Conservation (phyloP, 352 stramenopile species). For the Thalassiosira mediterranea region DNA sequence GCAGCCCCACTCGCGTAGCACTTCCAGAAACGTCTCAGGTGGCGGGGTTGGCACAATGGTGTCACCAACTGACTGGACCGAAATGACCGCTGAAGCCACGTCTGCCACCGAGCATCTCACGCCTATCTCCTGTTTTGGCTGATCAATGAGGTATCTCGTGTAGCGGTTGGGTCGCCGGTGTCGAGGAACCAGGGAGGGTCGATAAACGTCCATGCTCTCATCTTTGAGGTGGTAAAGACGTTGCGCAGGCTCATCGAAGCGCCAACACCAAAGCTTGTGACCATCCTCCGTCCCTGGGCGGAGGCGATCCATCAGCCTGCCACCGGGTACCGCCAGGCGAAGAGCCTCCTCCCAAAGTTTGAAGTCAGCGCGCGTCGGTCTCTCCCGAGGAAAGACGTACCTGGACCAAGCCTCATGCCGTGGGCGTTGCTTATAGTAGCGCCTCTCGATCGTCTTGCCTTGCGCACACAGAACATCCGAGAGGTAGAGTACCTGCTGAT, state of each 20-base stretch:
- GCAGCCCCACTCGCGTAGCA: slow-evolving; percentile 21
- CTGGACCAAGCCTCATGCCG: slow-evolving; percentile 3
- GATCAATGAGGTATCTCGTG: neutral
- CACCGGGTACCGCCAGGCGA: neutral
- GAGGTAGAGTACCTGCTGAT: slow-evolving; percentile 36
- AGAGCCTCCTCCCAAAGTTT: slow-evolving; percentile 2
- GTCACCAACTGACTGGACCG: neutral
- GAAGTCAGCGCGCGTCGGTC: neutral
- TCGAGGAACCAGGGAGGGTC: neutral
- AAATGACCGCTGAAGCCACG: slow-evolving; percentile 2
- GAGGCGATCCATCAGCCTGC: neutral
- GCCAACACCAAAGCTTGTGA: slow-evolving; percentile 12
- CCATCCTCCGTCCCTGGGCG: neutral
- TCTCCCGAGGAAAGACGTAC: neutral
- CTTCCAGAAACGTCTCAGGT: slow-evolving; percentile 13
- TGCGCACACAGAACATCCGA: slow-evolving; percentile 8
- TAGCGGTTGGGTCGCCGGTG: neutral
- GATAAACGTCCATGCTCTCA: slow-evolving; percentile 19
- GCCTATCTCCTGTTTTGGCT: neutral
- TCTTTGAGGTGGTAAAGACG: slow-evolving; percentile 6
- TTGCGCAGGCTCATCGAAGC: neutral
- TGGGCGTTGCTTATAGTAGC: neutral
- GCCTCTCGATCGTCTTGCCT: neutral
- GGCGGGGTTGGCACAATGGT: neutral
- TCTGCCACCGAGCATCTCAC: slow-evolving; percentile 6